Evolutionary conservation across 140 eudicot genomes (phyloP), one percentile per base, ranked within the genome.

Genomic region (Erigeron philadelphicus): DNA sequence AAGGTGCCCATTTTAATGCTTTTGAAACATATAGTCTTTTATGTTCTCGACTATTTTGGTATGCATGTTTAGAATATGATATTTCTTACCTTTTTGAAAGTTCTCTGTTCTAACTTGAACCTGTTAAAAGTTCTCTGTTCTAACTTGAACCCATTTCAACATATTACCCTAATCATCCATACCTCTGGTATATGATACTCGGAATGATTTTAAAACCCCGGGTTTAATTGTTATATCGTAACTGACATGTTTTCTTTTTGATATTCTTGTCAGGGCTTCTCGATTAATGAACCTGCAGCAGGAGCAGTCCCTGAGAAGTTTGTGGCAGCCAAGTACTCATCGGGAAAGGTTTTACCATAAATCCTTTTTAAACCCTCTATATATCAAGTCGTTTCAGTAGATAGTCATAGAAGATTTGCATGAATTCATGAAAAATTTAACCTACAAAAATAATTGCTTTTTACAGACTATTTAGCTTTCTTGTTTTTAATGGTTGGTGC

Each of bases 281-380:
- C 98, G 46, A 71, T 91, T 41, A 85, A 85, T 57, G 76, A 71
- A 76, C 75, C 90, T 23, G 53, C 89, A 46, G 62, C 73, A 63
- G 38, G 38, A 31, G 82, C 77, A 23, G 82, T 77, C 31, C 89
- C 87, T 6, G 96, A 91, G 84, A 89, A 89, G 81, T 93, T 89
- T 78, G 95, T 78, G 59, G 98, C 98, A 11, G 93, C 95, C 79
- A 86, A 93, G 66, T 93, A 86, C 84, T 89, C 95, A 11, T 77
- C 96, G 1, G 96, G 95, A 85, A 86, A 89, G 96, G 98, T 89
- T 19, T 68, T 57, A 54, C 44, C 13, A 45, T 64, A 23, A n/a
- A 7, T 68, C 59, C 2, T 63, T 68, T 64, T 44, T 16, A 38
- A 2, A 31, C 4, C 4, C 8, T 50, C n/a, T 9, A n/a, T 16